Evolutionary conservation across 2,329 filamentous ascomycete species (phyloP), one percentile per base, ranked within the genome.

Genomic region (Mycosphaerella arachidis): DNA sequence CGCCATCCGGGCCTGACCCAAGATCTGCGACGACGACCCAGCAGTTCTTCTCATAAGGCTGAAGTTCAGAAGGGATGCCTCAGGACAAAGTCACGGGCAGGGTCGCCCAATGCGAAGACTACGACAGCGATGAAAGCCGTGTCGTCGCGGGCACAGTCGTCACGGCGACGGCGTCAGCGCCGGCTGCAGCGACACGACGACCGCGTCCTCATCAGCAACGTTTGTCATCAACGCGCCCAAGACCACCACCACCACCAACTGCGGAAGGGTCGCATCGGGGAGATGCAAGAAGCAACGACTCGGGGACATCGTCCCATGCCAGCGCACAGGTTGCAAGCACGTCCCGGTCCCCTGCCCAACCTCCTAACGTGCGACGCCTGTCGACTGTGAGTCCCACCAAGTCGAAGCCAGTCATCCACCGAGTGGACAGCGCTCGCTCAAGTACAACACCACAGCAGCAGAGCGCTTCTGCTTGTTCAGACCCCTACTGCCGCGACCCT

Each of bases 261-360:
- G 54, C 59, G 51, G 58, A 52, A 43, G 59, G 56, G 24, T 56
- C 50, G 48, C 58, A 59, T 43, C 67, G 70, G 53, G 74, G 76
- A 61, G 80, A 84, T 72, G 75, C 77, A 69, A 78, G 79, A 69
- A 78, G 79, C 67, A 84, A 81, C 74, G 84, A 87, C 74, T 85
- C 83, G 66, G 84, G 84, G 68, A 86, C 86, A 77, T 85, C 82
- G 64, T 85, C 82, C 50, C 66, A 68, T 35, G 61, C 55, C 50
- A 65, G 65, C 51, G 63, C 60, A 29, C 53, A 53, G 7, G 50
- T 55, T 20, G 62, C 55, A 9, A 55, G 53, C 56, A 53, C 57
- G 48, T 51, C 57, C 29, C 35, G 31, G 30, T 46, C 57, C 43
- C 33, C 52, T 54, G 4, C 31, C 18, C 62, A 51, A 57, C 56